Base-by-base conservation (phyloP, 306 rosid genomes). In the Begonia masoniana region DNA sequence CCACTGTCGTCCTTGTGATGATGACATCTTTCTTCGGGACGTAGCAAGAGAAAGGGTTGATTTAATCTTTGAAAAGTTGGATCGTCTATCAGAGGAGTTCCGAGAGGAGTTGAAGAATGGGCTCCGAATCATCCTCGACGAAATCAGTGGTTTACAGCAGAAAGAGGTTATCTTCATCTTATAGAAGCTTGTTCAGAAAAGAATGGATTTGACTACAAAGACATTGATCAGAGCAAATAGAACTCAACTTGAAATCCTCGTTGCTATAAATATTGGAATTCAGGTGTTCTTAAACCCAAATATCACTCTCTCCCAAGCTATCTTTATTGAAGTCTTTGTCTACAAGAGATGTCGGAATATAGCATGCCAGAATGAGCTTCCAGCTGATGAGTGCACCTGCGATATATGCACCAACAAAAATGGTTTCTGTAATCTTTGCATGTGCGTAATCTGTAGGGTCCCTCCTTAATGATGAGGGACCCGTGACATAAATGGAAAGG, bases 391-490 rank as follows among this genome's bases (percentile, higher is more conserved):
- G 57, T 91, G 99, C 66, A 67, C 94, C 52, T 91, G 99, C 67
- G 96, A 76, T 45, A 78, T 83, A 65, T 91, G 96, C 70, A 63
- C 78, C 55, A 68, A 61, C 65, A 78, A 76, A 64, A 86, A 83
- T 74, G 99, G 96, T 60, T 91, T 91, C 86, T 85, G 99, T 72
- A 91, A 91, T 73, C 92, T 86, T 58, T 91, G 99, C 75, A 91
- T 91, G 96, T 91, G 97, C 68, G 96, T 81, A 39, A 72, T 83
- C 63, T 91, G 99, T 62, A 91, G n/a, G n/a, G n/a, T n/a, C n/a
- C n/a, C n/a, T n/a, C n/a, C n/a, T n/a, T n/a, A n/a, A n/a, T n/a
- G n/a, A n/a, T n/a, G n/a, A n/a, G n/a, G n/a, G n/a, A n/a, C n/a
- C n/a, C n/a, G n/a, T n/a, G n/a, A n/a, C n/a, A n/a, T n/a, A n/a